Evolutionary conservation across 306 rosid species (phyloP).

Genomic region (Rosa multiflora): DNA sequence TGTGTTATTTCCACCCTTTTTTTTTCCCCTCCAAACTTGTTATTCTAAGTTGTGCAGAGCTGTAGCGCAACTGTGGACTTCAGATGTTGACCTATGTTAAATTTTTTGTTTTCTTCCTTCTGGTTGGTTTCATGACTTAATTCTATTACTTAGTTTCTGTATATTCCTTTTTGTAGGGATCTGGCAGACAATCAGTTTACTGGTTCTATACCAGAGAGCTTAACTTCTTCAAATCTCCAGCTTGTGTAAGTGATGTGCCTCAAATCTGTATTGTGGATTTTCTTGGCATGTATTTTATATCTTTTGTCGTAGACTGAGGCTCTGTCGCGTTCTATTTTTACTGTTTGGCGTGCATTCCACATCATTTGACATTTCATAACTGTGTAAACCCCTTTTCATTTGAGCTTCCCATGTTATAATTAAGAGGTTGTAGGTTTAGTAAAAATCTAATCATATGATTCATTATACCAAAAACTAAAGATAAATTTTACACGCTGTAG

Average conservation of each 20-base stretch:
- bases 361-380: background rate
- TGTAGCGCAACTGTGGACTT: background rate
- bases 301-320: background rate
- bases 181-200: slow-evolving; percentile 74
- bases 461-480: background rate
- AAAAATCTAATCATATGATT: background rate
- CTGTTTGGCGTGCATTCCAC: background rate
- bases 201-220: slow-evolving; percentile 78
- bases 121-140: background rate
- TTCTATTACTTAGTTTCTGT: background rate
- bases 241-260: slow-evolving; percentile 72
- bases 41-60: background rate
- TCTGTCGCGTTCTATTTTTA: background rate
- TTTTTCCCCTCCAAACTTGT: background rate
- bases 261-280: slow-evolving; percentile 1
- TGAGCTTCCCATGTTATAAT: background rate
- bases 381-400: background rate
- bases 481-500: background rate
- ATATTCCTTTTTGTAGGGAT: slow-evolving; percentile 55
- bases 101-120: background rate
- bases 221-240: slow-evolving; percentile 68
- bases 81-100: background rate
- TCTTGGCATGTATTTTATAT: background rate
- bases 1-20: slow-evolving; percentile 1
- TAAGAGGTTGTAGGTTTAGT: background rate